Percentiles rank a stretch among this genome's conserved stretches.
phyloP scores from a whole-genome alignment of 2,329 filamentous ascomycete genomes.

The Fusarium tupiense region DNA sequence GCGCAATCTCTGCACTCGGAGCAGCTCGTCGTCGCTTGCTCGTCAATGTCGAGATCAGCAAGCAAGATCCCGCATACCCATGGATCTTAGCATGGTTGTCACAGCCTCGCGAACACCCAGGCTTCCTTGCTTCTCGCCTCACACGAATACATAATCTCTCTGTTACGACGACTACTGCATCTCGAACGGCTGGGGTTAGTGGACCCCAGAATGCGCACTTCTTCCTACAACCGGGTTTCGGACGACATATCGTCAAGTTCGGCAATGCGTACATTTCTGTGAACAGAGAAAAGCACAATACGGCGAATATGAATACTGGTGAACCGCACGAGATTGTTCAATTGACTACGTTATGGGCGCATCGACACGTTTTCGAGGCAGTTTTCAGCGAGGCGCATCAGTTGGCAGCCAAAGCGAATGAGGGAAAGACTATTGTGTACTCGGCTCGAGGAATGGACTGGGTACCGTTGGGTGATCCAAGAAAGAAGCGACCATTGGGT shows the following conservation, averaged over 20 bases:
- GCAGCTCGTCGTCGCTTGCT: slow-evolving; percentile 86
- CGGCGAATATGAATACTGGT: slow-evolving; percentile 82
- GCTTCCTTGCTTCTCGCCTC: slow-evolving; percentile 66
- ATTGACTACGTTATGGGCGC: slow-evolving; percentile 88
- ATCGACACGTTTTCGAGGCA: slow-evolving; percentile 88
- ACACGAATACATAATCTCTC: slow-evolving; percentile 70
- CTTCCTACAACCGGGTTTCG: slow-evolving; percentile 89
- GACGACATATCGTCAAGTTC: slow-evolving; percentile 87
- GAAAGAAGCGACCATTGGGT: slow-evolving; percentile 85
- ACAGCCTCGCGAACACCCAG: slow-evolving; percentile 74
- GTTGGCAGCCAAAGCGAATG: slow-evolving; percentile 80
- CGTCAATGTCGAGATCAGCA: slow-evolving; percentile 94
- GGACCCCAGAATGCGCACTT: slow-evolving; percentile 83
- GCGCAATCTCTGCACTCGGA: slow-evolving; percentile 74
- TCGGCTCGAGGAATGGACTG: slow-evolving; percentile 86
- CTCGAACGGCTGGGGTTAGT: slow-evolving; percentile 65
- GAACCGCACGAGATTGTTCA: slow-evolving; percentile 95
- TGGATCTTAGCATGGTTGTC: slow-evolving; percentile 98
- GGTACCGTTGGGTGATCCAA: slow-evolving; percentile 83
- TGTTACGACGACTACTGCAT: slow-evolving; percentile 67
- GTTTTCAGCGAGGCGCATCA: slow-evolving; percentile 88
- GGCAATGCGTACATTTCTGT: slow-evolving; percentile 88
- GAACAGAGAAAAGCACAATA: slow-evolving; percentile 84
- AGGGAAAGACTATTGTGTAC: slow-evolving; percentile 94
- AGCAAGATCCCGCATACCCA: slow-evolving; percentile 90